These are phyloP conservation scores for Teunomyces stri DNA, from an alignment of 805 yeast genomes.

Conservation along the genomic window DNA sequence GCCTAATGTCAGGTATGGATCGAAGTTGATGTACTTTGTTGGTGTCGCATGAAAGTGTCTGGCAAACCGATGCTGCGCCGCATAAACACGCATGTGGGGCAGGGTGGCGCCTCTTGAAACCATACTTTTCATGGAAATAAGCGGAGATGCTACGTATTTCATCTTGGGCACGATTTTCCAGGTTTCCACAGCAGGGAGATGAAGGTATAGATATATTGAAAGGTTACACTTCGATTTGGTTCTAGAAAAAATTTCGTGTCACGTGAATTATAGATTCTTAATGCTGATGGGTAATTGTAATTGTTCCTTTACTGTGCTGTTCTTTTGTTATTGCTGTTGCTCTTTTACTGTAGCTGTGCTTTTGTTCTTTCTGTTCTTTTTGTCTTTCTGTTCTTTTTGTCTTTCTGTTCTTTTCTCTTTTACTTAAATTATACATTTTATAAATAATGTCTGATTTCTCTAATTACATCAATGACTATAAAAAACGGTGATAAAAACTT, in stretches of 20 bases:
- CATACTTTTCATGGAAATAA: not conserved
- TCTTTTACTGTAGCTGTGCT: too few relatives aligned
- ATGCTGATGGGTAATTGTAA: too few relatives aligned
- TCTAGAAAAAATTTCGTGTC: conserved; percentile 3
- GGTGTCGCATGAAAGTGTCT: conserved; percentile 45
- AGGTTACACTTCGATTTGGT: not conserved
- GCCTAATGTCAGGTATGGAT: conserved; percentile 86
- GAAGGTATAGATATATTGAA: not conserved
- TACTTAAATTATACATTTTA: too few relatives aligned
- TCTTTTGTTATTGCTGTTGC: too few relatives aligned
- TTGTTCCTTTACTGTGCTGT: too few relatives aligned
- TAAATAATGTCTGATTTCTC: too few relatives aligned
- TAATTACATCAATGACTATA: too few relatives aligned
- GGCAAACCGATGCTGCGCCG: not conserved
- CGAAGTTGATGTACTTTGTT: conserved; percentile 38
- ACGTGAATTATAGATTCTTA: not conserved
- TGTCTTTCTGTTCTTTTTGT: too few relatives aligned
- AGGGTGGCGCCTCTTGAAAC: not conserved
- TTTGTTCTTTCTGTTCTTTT: too few relatives aligned
- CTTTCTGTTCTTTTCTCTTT: too few relatives aligned
- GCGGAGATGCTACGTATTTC: conserved; percentile 2
- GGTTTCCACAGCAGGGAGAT: not conserved
- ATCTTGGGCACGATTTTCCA: conserved; percentile 1
- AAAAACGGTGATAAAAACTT: too few relatives aligned
- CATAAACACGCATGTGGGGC: not conserved